phyloP scores from a whole-genome alignment of 495 filamentous ascomycete species.

The Annulohypoxylon nitens region DNA sequence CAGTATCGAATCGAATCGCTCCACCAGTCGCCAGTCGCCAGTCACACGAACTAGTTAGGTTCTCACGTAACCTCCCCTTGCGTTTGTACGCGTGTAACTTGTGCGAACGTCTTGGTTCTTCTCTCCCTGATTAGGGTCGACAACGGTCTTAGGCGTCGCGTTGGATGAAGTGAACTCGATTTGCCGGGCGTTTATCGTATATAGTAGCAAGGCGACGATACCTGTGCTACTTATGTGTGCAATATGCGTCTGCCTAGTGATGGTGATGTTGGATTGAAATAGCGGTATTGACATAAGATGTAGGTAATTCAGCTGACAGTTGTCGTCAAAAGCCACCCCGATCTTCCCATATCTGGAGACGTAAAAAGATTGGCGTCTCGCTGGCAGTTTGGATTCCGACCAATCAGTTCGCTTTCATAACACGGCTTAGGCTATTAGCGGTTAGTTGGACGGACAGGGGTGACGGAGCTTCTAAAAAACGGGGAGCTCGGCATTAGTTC shows the following conservation, averaged over 20 bases:
- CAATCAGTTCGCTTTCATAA: slow-evolving; percentile 28
- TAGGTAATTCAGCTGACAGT: slow-evolving; percentile 34
- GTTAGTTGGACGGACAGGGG: slow-evolving; percentile 23
- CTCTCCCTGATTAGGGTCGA: not conserved
- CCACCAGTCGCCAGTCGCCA: not conserved
- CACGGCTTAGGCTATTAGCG: slow-evolving; percentile 43
- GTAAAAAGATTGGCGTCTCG: slow-evolving; percentile 11
- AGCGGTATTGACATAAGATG: slow-evolving; percentile 10
- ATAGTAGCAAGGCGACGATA: slow-evolving; percentile 5
- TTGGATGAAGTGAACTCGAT: not conserved
- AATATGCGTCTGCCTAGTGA: slow-evolving; percentile 7
- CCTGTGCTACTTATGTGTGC: not conserved
- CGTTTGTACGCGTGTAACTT: slow-evolving; percentile 21
- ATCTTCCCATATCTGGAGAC: slow-evolving; percentile 25
- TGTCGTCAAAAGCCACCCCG: slow-evolving; percentile 29
- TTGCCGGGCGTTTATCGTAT: not conserved
- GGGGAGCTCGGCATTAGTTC: slow-evolving; percentile 32
- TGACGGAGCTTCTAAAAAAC: slow-evolving; percentile 24
- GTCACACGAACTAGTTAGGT: slow-evolving; percentile 23
- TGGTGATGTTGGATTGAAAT: slow-evolving; percentile 9
- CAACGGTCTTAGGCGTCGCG: not conserved
- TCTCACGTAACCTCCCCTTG: slow-evolving; percentile 19
- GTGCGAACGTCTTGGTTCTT: not conserved
- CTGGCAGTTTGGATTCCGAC: slow-evolving; percentile 17
- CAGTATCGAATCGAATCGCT: slow-evolving; percentile 6